Base-by-base conservation (phyloP, 1,284 basidiomycete genomes). In the Testicularia cyperi region DNA sequence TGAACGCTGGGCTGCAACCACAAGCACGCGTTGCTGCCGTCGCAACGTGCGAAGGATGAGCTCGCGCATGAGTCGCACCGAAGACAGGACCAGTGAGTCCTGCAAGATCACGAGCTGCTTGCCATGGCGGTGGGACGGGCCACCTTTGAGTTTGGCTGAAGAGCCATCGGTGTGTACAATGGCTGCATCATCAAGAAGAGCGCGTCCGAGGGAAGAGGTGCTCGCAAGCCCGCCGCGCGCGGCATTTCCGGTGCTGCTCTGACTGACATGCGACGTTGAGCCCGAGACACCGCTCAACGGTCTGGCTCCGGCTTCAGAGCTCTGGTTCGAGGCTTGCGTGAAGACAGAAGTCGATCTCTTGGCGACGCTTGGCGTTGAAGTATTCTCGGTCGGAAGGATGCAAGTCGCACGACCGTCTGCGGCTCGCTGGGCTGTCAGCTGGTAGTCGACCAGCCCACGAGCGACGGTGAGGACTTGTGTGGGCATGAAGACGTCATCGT, bases 41-140 rank as follows among this genome's bases (percentile, higher is more conserved):
- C 49, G 40, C 4, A 24, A 10, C 3, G 40, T 33, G 1, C 67
- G 51, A 5, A 15, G 21, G n/a, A 69, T 42, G 32, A 72, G 31
- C 24, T 69, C 62, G 24, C 61, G 56, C 20, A 68, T 14, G 18
- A 69, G 39, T 13, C 35, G 26, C 6, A 27, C 40, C 9, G 52
- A 52, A 4, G 64, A 65, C 26, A 69, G 69, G 14, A 61, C 62
- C 16, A 61, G n/a, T n/a, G 49, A 53, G 25, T 69, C 67, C 33
- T 65, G 64, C 13, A 72, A 23, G 6, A 72, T 26, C 4, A 68
- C 47, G 7, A 72, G 51, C 49, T 70, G 62, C 36, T 56, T 67
- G n/a, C 42, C 45, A 15, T 64, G 55, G 13, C 61, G 38, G 15
- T 63, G 48, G 22, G 52, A 46, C 8, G 28, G 32, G 31, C 31